phyloP scores from a whole-genome alignment of 768 basidiomycete species.

The Lactifluus pinguis region DNA sequence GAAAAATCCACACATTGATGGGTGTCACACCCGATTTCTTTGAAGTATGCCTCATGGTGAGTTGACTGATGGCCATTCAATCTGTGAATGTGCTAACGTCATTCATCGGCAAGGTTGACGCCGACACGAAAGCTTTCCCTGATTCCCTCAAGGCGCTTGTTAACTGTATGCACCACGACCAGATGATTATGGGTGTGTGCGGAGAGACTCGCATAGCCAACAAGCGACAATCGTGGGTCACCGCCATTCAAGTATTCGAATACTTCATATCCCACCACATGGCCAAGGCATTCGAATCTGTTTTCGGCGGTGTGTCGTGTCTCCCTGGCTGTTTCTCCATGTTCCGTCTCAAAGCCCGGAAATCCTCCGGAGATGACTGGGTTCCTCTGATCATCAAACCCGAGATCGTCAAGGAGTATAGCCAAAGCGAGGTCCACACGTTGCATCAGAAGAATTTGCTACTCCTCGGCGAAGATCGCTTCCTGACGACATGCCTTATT shows the following conservation, averaged over 20 bases:
- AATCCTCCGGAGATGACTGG: conserved; percentile 87
- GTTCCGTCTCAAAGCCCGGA: conserved; percentile 95
- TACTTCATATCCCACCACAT: conserved; percentile 99
- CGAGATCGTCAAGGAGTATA: conserved; percentile 95
- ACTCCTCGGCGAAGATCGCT: conserved; percentile 96
- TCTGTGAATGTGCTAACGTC: conserved; percentile 2
- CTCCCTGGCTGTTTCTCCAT: conserved; percentile 99
- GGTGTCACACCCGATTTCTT: conserved; percentile 99
- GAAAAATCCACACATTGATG: conserved; percentile 93
- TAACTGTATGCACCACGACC: conserved; percentile 98
- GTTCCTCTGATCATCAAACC: conserved; percentile 94
- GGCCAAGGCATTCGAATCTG: conserved; percentile 97
- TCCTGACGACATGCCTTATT: conserved; percentile 91
- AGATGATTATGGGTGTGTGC: conserved; percentile 98
- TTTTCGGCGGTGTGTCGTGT: conserved; percentile 98
- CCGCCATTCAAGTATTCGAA: conserved; percentile 95
- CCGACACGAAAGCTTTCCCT: conserved; percentile 93
- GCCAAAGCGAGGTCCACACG: conserved; percentile 86
- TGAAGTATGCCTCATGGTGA: conserved; percentile 93
- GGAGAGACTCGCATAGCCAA: conserved; percentile 98
- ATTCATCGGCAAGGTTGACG: conserved; percentile 67
- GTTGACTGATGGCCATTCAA: conserved; percentile 22
- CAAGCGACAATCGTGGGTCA: conserved; percentile 97
- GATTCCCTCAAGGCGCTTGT: conserved; percentile 86
- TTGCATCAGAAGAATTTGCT: conserved; percentile 97